phyloP scores from a whole-genome alignment of 306 rosid genomes.

The Senna tora region DNA sequence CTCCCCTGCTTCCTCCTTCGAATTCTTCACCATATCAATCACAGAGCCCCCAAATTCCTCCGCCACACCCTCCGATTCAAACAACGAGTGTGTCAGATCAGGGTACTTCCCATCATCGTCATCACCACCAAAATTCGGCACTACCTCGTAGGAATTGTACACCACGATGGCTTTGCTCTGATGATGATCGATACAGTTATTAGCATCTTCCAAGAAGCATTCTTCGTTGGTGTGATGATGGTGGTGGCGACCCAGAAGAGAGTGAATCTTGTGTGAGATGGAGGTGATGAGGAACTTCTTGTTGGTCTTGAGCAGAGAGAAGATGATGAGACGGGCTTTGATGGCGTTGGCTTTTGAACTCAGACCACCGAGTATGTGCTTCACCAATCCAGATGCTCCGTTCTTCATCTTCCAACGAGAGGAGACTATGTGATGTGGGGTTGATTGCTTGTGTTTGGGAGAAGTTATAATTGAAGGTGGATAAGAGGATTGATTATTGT shows the following conservation, averaged over 20 bases:
- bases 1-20: constrained; percentile 68
- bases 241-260: constrained; percentile 48
- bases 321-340: constrained; percentile 73
- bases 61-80: constrained; percentile 63
- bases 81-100: constrained; percentile 72
- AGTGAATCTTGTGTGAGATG: constrained; percentile 66
- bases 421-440: too few relatives aligned
- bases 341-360: constrained; percentile 64
- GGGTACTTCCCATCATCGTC: constrained; percentile 66
- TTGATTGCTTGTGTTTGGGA: too few relatives aligned
- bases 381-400: constrained; percentile 62
- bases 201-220: constrained; percentile 40
- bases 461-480: too few relatives aligned
- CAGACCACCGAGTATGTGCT: constrained; percentile 57
- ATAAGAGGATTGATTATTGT: too few relatives aligned
- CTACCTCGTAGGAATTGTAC: too few relatives aligned
- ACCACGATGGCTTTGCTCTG: constrained; percentile 56
- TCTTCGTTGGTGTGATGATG: constrained; percentile 43
- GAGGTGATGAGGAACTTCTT: constrained; percentile 66
- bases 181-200: too few relatives aligned
- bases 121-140: too few relatives aligned
- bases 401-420: too few relatives aligned
- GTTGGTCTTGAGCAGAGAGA: constrained; percentile 76
- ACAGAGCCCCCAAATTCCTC: constrained; percentile 70
- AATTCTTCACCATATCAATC: constrained; percentile 75